These are phyloP conservation scores for Diddensiella santjacobensis DNA, from an alignment of 805 yeast species.

Conservation along the genomic window DNA sequence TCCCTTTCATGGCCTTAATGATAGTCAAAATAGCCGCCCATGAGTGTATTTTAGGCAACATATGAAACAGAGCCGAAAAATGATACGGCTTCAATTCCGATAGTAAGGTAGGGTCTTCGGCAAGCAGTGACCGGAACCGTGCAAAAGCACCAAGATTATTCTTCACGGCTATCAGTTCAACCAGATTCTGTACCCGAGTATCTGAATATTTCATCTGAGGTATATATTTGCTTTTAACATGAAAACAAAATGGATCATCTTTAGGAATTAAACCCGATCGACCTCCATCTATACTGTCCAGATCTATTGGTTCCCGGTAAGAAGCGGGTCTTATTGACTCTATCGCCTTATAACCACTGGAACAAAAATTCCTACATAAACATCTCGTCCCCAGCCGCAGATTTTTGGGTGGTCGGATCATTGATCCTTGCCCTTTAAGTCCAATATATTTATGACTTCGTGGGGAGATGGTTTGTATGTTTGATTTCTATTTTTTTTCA, in stretches of 20 bases:
- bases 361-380: too few species aligned
- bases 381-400: not conserved
- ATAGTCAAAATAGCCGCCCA: not conserved
- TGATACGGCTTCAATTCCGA: constrained; percentile 6
- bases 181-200: not conserved
- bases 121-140: constrained; percentile 11
- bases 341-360: not conserved
- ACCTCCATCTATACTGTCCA: not conserved
- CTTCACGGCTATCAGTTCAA: not conserved
- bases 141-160: constrained; percentile 15
- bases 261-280: not conserved
- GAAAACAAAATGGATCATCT: not conserved
- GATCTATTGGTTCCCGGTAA: not conserved
- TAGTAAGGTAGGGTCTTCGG: constrained; percentile 12
- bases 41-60: not conserved
- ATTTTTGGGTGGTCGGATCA: not conserved
- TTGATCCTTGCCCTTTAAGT: too few species aligned
- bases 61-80: constrained; percentile 5
- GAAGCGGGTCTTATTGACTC: not conserved
- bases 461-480: too few species aligned
- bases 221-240: not conserved
- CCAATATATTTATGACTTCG: too few species aligned
- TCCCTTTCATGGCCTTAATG: not conserved
- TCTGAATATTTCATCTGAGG: not conserved
- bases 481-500: too few species aligned